Evolutionary conservation across 2,329 filamentous ascomycete genomes (phyloP).

Genomic region (Ophiostoma novo-ulmi): DNA sequence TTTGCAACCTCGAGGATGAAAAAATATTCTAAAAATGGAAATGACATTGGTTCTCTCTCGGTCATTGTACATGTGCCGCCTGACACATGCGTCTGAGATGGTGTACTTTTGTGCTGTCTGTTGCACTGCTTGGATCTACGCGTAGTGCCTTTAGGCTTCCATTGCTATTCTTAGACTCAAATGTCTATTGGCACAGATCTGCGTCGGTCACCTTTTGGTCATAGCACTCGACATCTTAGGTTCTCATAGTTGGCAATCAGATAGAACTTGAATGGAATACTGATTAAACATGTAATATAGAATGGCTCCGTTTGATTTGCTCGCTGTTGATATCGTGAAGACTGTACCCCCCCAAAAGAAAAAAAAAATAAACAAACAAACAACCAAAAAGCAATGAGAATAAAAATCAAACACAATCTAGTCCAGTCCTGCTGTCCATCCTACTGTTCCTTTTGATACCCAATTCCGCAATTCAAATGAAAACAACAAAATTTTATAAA

Average conservation of each 20-base stretch:
- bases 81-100: not conserved
- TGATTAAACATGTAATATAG: not conserved
- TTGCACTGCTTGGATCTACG: not conserved
- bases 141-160: not conserved
- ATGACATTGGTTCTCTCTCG: not conserved
- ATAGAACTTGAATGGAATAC: not conserved
- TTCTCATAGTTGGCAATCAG: not conserved
- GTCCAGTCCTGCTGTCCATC: not conserved
- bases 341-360: not conserved
- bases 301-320: not conserved
- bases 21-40: not conserved
- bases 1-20: not conserved
- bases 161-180: not conserved
- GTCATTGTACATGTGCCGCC: not conserved
- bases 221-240: not conserved
- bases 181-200: not conserved
- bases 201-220: not conserved
- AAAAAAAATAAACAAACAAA: not conserved
- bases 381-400: not conserved
- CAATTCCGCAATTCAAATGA: not conserved
- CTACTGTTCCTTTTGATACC: not conserved
- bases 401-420: not conserved
- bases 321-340: conserved; percentile 2
- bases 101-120: not conserved
- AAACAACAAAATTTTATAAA: not conserved